Evolutionary conservation across 192 early-diverging fungal species (phyloP), one percentile per base, ranked within the genome.

Genomic region (Coemansia sp.): DNA sequence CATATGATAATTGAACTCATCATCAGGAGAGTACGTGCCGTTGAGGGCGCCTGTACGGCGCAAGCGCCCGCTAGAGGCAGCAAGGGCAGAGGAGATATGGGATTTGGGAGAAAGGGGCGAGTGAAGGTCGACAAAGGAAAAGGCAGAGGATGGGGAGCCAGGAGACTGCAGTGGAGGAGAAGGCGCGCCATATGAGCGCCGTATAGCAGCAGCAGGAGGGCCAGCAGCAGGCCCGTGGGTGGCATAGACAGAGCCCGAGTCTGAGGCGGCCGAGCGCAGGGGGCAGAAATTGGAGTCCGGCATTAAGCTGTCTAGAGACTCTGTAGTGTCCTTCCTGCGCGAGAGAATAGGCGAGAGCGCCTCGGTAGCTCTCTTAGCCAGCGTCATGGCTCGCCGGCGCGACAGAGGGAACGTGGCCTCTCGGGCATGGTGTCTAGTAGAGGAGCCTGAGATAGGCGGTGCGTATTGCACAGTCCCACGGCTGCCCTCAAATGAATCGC

Each of bases 81-180:
- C 43, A 33, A 38, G 62, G 1, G 63, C 34, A 4, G 73, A 27
- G 8, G 66, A 42, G n/a, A n/a, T 46, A 12, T 70, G 73, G 3
- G 71, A 67, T 51, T 67, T 63, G 31, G 47, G 63, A 34, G 71
- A 72, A 18, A 72, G 55, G 16, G 79, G 74, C 34, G 40, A 62
- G 12, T 66, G 71, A 49, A 73, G 65, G 54, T 72, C 74, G 29
- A 76, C 71, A 69, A 44, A 76, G 27, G 74, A 73, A 55, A 72
- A 74, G 16, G 74, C 47, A 52, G 78, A 71, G 38, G 69, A 54
- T 10, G 79, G 62, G 13, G 79, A 73, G 70, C 31, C 42, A 43
- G 78, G 74, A 3, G 78, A 79, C 16, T 60, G 57, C 57, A 60
- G 55, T 12, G 69, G 74, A 8, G 74, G 31, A 11, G 68, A 66